These are phyloP conservation scores for Candida takata DNA, from an alignment of 805 yeast genomes.

Conservation along the genomic window DNA sequence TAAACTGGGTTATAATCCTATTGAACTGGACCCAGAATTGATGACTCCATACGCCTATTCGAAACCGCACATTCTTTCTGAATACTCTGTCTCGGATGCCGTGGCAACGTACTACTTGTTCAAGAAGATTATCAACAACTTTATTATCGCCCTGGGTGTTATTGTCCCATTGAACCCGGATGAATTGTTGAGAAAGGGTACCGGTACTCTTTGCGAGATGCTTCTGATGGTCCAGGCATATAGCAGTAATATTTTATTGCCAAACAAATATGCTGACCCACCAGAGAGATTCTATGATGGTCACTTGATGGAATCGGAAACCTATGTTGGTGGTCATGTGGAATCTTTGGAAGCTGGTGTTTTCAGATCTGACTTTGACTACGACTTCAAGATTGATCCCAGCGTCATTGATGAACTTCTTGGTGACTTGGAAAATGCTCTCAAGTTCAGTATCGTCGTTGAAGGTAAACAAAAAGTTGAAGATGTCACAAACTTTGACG, in stretches of 20 bases:
- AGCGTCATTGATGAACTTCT: slow-evolving; percentile 75
- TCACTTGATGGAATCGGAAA: slow-evolving; percentile 87
- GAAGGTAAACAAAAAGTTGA: slow-evolving; percentile 70
- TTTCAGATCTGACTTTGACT: slow-evolving; percentile 79
- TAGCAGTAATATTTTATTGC: slow-evolving; percentile 65
- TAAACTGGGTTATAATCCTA: slow-evolving; percentile 92
- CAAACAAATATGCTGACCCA: slow-evolving; percentile 92
- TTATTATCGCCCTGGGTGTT: slow-evolving; percentile 90
- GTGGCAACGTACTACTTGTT: slow-evolving; percentile 96
- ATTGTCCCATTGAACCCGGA: slow-evolving; percentile 96
- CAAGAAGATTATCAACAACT: slow-evolving; percentile 96
- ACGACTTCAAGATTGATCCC: slow-evolving; percentile 72
- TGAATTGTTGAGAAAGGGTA: slow-evolving; percentile 92
- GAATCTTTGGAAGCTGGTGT: slow-evolving; percentile 98
- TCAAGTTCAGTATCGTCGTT: slow-evolving; percentile 76
- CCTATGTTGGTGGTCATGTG: slow-evolving; percentile 98
- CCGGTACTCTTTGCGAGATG: slow-evolving; percentile 99
- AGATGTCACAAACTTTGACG: slow-evolving; percentile 76
- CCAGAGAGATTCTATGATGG: slow-evolving; percentile 94
- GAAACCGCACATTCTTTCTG: slow-evolving; percentile 86
- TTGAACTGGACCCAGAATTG: slow-evolving; percentile 92
- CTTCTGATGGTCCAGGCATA: slow-evolving; percentile 94
- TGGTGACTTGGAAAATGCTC: slow-evolving; percentile 63
- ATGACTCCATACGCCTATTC: slow-evolving; percentile 98
- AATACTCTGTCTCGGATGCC: slow-evolving; percentile 98